These are phyloP conservation scores for Reticulascus tulasneorum DNA, from an alignment of 2,329 filamentous ascomycete species.

Conservation along the genomic window DNA sequence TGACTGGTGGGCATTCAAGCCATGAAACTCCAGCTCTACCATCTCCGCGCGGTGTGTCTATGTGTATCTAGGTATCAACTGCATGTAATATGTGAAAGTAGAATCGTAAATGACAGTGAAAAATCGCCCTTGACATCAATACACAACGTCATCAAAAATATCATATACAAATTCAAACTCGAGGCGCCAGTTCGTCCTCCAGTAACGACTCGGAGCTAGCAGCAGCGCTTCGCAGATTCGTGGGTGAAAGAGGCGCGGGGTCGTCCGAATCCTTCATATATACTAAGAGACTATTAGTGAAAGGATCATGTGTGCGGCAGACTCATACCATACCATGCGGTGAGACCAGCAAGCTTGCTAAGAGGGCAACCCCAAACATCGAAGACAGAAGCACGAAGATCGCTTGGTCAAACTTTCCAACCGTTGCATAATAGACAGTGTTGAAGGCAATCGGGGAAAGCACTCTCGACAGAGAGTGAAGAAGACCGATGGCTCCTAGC, in stretches of 20 bases:
- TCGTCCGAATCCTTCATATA: slow-evolving; percentile 11
- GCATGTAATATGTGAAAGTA: too few relatives aligned
- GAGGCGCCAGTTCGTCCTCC: slow-evolving; percentile 2
- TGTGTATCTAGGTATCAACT: too few relatives aligned
- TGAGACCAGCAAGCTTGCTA: slow-evolving; percentile 66
- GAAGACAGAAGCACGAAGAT: slow-evolving; percentile 72
- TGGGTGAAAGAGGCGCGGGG: neutral
- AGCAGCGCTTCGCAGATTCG: neutral
- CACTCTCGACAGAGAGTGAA: slow-evolving; percentile 79
- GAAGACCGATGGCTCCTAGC: slow-evolving; percentile 80
- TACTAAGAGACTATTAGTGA: slow-evolving; percentile 6
- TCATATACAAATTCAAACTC: slow-evolving; percentile 10
- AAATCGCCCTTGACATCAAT: too few relatives aligned
- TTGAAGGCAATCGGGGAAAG: slow-evolving; percentile 81
- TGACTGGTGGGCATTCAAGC: too few relatives aligned
- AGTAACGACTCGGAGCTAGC: slow-evolving; percentile 3
- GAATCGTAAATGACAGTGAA: too few relatives aligned
- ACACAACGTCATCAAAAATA: neutral
- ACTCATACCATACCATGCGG: slow-evolving; percentile 63
- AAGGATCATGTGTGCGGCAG: neutral
- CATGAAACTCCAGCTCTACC: too few relatives aligned
- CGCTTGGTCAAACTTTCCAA: slow-evolving; percentile 72
- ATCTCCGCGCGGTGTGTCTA: too few relatives aligned
- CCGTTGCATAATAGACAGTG: slow-evolving; percentile 77
- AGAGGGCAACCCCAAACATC: slow-evolving; percentile 63